These are phyloP conservation scores for Russula griseocarnosa DNA, from an alignment of 768 basidiomycete genomes.

Conservation along the genomic window DNA sequence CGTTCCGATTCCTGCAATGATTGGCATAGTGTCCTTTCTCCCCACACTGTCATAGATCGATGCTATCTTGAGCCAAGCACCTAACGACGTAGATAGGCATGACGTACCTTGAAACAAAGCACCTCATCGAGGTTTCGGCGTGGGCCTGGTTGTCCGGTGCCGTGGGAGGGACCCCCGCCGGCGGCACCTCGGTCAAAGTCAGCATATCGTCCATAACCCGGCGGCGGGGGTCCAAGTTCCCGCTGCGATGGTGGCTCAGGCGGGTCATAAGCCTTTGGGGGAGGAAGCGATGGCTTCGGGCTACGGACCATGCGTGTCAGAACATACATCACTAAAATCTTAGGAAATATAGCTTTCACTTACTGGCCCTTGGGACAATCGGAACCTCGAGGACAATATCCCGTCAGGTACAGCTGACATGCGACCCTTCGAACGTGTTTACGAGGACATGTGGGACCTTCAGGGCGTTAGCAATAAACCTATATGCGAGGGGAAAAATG, in stretches of 20 bases:
- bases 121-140: conserved; percentile 81
- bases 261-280: conserved; percentile 69
- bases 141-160: conserved; percentile 37
- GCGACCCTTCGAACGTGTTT: conserved; percentile 91
- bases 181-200: conserved; percentile 59
- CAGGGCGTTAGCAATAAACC: conserved; percentile 17
- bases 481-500: conserved; percentile 15
- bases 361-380: conserved; percentile 89
- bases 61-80: conserved; percentile 11
- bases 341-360: conserved; percentile 36
- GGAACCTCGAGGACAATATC: conserved; percentile 87
- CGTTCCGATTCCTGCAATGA: conserved; percentile 84
- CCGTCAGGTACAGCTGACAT: conserved; percentile 87
- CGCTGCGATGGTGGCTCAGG: conserved; percentile 71
- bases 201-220: conserved; percentile 81
- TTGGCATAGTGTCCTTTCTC: conserved; percentile 95
- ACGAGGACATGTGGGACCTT: conserved; percentile 83
- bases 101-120: conserved; percentile 76
- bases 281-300: conserved; percentile 71
- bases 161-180: conserved; percentile 37
- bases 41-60: conserved; percentile 66
- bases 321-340: neutral
- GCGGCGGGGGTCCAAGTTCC: conserved; percentile 86
- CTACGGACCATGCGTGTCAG: conserved; percentile 39
- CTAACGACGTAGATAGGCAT: conserved; percentile 4